Conservation (phyloP, 352 stramenopile genomes). For the Pythium sukuiense region DNA sequence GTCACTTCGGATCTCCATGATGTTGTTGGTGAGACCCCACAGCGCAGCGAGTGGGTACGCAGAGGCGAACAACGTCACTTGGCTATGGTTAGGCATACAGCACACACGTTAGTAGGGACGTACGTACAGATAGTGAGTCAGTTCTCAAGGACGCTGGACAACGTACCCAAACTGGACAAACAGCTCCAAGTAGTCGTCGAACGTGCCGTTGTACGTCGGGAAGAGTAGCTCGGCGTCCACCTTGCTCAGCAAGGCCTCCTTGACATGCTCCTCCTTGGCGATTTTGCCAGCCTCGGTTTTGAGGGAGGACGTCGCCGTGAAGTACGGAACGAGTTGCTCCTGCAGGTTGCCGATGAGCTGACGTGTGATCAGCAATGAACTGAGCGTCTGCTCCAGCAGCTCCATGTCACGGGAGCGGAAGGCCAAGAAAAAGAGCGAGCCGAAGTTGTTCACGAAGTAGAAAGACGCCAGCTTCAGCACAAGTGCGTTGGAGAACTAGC, state of each 20-base stretch:
- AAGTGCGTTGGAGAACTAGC: conserved; percentile 88
- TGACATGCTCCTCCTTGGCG: conserved; percentile 59
- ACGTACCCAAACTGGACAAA: conserved; percentile 91
- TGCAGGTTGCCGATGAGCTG: conserved; percentile 80
- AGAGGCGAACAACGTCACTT: conserved; percentile 94
- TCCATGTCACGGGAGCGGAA: conserved; percentile 89
- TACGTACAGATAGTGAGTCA: conserved; percentile 1
- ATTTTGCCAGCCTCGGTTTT: conserved; percentile 82
- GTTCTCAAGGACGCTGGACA: background rate
- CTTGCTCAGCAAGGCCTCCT: conserved; percentile 57
- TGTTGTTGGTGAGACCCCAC: conserved; percentile 93
- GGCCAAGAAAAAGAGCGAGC: conserved; percentile 95
- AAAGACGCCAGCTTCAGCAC: conserved; percentile 98
- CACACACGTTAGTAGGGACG: background rate
- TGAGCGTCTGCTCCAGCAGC: conserved; percentile 90
- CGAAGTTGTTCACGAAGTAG: conserved; percentile 98
- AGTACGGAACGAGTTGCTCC: conserved; percentile 79
- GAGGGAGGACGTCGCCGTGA: conserved; percentile 73
- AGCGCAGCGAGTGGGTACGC: conserved; percentile 92
- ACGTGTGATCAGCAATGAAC: conserved; percentile 79
- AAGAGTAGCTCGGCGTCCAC: conserved; percentile 80
- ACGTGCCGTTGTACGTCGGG: conserved; percentile 82
- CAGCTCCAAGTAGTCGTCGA: conserved; percentile 95
- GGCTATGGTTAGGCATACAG: conserved; percentile 54
- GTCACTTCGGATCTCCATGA: conserved; percentile 94